These are phyloP conservation scores for Mucor circinelloides DNA, from an alignment of 371 early-diverging fungal species.

Conservation along the genomic window DNA sequence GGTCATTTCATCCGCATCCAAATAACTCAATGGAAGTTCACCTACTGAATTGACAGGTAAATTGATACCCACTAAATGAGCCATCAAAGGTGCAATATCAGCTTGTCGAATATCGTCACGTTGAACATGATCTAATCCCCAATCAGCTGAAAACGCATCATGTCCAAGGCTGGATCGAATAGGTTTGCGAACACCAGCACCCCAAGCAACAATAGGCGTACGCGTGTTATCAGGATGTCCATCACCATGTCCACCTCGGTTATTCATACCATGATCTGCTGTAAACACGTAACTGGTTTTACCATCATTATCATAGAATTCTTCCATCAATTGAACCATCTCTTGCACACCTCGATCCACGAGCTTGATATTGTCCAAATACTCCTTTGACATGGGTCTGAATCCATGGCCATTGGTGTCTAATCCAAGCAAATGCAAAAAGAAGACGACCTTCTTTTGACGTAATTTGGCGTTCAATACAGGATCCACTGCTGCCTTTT, in stretches of 20 bases:
- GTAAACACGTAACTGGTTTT: conserved; percentile 90
- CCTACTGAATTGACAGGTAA: conserved; percentile 95
- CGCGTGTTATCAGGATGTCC: conserved; percentile 95
- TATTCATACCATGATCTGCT: conserved; percentile 96
- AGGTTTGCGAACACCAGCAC: conserved; percentile 82
- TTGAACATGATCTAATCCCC: conserved; percentile 60
- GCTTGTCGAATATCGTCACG: conserved; percentile 91
- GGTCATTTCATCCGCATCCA: conserved; percentile 66
- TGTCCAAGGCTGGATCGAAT: conserved; percentile 43
- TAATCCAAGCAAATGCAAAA: conserved; percentile 91
- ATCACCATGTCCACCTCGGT: conserved; percentile 91
- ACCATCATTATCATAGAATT: conserved; percentile 80
- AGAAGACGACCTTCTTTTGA: conserved; percentile 81
- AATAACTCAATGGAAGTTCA: conserved; percentile 77
- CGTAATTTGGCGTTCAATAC: conserved; percentile 62
- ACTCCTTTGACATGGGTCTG: conserved; percentile 84
- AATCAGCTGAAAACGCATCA: conserved; percentile 71
- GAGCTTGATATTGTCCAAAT: conserved; percentile 76
- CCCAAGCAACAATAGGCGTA: conserved; percentile 95
- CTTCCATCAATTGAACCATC: conserved; percentile 67
- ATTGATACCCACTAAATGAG: conserved; percentile 82
- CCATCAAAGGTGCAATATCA: conserved; percentile 96
- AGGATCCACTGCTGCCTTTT: conserved; percentile 45
- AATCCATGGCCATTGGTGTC: conserved; percentile 95
- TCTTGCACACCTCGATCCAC: conserved; percentile 80